A percentile compares a stretch with the other conserved stretches of the same genome.
These are phyloP conservation scores for Serpula lacrymans DNA, from an alignment of 768 basidiomycete genomes.

Conservation along the genomic window DNA sequence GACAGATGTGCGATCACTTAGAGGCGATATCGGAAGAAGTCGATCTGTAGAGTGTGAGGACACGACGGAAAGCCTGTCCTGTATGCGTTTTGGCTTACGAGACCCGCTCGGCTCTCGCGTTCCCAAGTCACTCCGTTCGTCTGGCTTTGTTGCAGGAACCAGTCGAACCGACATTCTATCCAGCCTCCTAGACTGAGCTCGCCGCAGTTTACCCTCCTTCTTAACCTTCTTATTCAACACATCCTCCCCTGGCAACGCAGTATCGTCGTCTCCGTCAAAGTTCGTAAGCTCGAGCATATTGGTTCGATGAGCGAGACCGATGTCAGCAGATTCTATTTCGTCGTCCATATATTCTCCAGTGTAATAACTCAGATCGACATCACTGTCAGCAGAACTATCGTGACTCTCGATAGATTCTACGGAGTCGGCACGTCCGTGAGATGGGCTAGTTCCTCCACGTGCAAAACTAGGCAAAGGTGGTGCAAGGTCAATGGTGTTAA, in stretches of 20 bases:
- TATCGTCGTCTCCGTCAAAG: constrained; percentile 74
- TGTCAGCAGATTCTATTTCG: constrained; percentile 21
- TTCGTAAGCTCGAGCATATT: constrained; percentile 67
- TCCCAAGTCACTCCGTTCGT: constrained; percentile 11
- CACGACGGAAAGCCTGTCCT: not conserved
- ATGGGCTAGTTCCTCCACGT: constrained; percentile 8
- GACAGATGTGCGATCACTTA: constrained; percentile 10
- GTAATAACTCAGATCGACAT: constrained; percentile 43
- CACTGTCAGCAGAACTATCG: constrained; percentile 27
- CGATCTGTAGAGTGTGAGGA: constrained; percentile 19
- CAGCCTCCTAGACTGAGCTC: constrained; percentile 40
- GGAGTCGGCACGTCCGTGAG: constrained; percentile 11
- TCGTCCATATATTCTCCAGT: constrained; percentile 30
- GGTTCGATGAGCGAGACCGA: constrained; percentile 40
- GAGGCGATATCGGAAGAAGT: constrained; percentile 15
- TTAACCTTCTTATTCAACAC: constrained; percentile 49
- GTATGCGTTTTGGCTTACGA: constrained; percentile 2
- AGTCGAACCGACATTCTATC: too few relatives aligned
- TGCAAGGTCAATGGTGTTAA: constrained; percentile 16
- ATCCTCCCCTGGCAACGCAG: constrained; percentile 52
- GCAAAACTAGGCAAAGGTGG: constrained; percentile 33
- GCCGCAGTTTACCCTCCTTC: constrained; percentile 59
- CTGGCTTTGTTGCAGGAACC: too few relatives aligned
- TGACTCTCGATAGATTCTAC: constrained; percentile 27
- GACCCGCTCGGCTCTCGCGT: constrained; percentile 6